phyloP scores from a whole-genome alignment of 495 filamentous ascomycete species.

The Penicillium herquei region DNA sequence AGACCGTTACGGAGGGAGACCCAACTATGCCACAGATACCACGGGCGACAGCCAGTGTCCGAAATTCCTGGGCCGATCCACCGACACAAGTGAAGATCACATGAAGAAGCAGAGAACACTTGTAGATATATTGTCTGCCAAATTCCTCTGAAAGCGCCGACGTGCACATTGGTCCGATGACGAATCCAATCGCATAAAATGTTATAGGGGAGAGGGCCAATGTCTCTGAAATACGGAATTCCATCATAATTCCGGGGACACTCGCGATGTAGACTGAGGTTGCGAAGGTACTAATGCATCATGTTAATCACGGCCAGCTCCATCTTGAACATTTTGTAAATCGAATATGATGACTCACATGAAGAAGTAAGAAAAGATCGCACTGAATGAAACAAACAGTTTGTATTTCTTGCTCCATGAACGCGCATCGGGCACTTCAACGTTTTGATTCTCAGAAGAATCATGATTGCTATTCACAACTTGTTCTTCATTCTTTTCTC shows the following conservation, averaged over 20 bases:
- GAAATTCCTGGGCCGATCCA: constrained; percentile 1
- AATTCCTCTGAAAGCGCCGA: constrained; percentile 12
- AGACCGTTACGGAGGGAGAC: constrained; percentile 1
- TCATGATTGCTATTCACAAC: neutral
- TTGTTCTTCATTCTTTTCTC: neutral
- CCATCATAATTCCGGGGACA: constrained; percentile 10
- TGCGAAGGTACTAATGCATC: constrained; percentile 4
- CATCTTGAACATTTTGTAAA: neutral
- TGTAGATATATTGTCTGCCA: constrained; percentile 11
- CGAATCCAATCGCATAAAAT: constrained; percentile 8
- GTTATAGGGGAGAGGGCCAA: constrained; percentile 9
- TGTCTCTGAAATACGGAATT: constrained; percentile 6
- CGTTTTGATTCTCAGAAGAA: neutral
- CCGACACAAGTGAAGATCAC: neutral
- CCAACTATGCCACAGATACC: constrained; percentile 4
- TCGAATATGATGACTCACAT: neutral
- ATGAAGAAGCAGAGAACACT: constrained; percentile 5
- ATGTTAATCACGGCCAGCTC: neutral
- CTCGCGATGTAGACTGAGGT: constrained; percentile 14
- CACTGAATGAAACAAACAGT: neutral
- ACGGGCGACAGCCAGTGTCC: constrained; percentile 2
- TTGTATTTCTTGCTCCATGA: neutral
- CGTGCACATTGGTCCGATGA: constrained; percentile 10
- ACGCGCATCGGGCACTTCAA: neutral
- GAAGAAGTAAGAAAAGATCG: neutral